These are phyloP conservation scores for Candida anutae DNA, from an alignment of 1,139 yeast genomes.

Conservation along the genomic window DNA sequence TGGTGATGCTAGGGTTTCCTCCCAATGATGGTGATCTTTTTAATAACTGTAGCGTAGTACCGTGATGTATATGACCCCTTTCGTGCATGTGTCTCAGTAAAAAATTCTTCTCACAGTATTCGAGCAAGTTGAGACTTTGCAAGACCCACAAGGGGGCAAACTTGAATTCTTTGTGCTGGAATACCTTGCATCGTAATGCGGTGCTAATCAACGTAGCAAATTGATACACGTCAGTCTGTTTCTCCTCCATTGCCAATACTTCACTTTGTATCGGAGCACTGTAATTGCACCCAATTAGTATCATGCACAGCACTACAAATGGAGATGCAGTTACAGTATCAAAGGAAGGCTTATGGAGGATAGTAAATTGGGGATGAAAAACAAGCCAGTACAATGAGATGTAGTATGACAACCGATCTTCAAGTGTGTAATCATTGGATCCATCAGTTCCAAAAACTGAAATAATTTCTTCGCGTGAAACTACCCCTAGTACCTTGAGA, in stretches of 20 bases:
- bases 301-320: conserved; percentile 46
- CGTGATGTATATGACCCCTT: conserved; percentile 71
- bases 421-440: conserved; percentile 11
- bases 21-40: conserved; percentile 70
- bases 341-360: conserved; percentile 59
- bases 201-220: conserved; percentile 34
- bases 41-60: conserved; percentile 64
- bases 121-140: conserved; percentile 56
- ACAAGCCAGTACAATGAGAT: conserved; percentile 43
- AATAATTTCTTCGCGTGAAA: conserved; percentile 14
- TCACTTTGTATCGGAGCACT: conserved; percentile 10
- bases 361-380: conserved; percentile 56
- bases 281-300: conserved; percentile 46
- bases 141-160: conserved; percentile 65
- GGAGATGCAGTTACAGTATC: conserved; percentile 45
- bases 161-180: conserved; percentile 51
- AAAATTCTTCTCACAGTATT: conserved; percentile 61
- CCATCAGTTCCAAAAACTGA: conserved; percentile 14
- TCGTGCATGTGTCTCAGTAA: conserved; percentile 56
- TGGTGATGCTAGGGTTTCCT: conserved; percentile 45
- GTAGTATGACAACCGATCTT: conserved; percentile 22
- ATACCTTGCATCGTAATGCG: conserved; percentile 57
- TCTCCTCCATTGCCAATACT: conserved; percentile 6
- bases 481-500: conserved; percentile 11
- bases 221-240: conserved; percentile 19